Evolutionary conservation across 176 grass and related monocot genomes (phyloP), one percentile per base, ranked within the genome.

Genomic region (Urochloa ruziziensis): DNA sequence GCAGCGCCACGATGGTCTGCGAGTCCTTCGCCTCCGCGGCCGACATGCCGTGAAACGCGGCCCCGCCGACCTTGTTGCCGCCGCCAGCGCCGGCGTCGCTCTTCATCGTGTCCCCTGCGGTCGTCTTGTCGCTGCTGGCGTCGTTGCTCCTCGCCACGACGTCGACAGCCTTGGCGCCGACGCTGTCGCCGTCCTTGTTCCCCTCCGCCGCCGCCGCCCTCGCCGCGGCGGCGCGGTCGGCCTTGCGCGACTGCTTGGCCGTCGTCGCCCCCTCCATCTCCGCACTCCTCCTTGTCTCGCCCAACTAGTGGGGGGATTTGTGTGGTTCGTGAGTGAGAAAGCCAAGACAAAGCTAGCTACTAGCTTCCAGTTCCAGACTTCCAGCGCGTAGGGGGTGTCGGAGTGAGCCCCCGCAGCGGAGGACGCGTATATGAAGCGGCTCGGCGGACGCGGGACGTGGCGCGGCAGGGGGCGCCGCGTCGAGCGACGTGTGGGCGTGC

Each of bases 1-100:
- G 91, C 80, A 84, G 86, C 59, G 92, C 92, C 14, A 95, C 92
- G 49, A 92, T 87, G 73, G 71, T 88, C 82, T 84, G 79, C 0
- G 90, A 79, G 80, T 95, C 95, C 82, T 92, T 95, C 18, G 78
- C 53, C 48, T 75, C 56, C 58, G 6, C 62, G 16, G 83, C 5
- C 61, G 70, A 74, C 69, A 71, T 3, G 77, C 70, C 85, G 11
- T 32, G 70, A 6, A 52, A 37, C 48, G 17, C 2, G 25, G 7
- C 77, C 5, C 19, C 77, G 0, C 17, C 57, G 3, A 13, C 29
- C 62, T 62, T 28, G 37, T 69, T 15, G 12, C n/a, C 10, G 8
- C 52, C 30, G 0, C 11, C 62, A 4, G 8, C 52, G 18, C 4
- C 17, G 0, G 16, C 63, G 63, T 36, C 78, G 72, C 23, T 30